These are phyloP conservation scores for Alternaria solani DNA, from an alignment of 2,329 filamentous ascomycete species.

Conservation along the genomic window DNA sequence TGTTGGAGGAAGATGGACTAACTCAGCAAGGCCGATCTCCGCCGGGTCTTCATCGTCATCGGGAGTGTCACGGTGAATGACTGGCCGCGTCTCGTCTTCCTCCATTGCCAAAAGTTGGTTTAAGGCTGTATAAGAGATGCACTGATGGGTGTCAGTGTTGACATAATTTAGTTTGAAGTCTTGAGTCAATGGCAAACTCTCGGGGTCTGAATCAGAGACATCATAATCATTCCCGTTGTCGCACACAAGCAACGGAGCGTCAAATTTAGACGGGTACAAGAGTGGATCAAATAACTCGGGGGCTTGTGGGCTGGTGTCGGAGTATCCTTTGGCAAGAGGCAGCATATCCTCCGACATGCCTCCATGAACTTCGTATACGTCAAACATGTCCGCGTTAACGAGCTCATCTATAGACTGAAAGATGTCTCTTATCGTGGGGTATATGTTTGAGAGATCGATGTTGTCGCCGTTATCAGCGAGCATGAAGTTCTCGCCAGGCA, in stretches of 20 bases:
- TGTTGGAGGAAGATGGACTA: not conserved
- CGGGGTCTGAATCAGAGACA: not conserved
- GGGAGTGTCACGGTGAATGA: not conserved
- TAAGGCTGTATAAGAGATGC: conserved; percentile 10
- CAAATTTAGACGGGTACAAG: not conserved
- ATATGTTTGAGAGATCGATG: not conserved
- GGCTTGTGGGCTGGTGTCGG: not conserved
- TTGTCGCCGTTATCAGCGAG: not conserved
- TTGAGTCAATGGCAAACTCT: not conserved
- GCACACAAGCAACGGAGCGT: not conserved
- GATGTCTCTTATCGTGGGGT: not conserved
- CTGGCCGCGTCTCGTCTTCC: not conserved
- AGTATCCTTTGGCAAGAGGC: not conserved
- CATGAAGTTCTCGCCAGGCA: conserved; percentile 1
- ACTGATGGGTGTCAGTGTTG: conserved; percentile 13
- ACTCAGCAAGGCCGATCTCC: not conserved
- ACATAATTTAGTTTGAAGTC: conserved; percentile 4
- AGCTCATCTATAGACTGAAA: conserved; percentile 1
- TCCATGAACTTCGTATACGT: not conserved
- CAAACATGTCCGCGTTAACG: not conserved
- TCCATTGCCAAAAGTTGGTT: conserved; percentile 7
- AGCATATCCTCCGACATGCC: not conserved
- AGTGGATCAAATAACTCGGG: not conserved
- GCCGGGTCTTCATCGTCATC: not conserved
- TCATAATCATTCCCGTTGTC: conserved; percentile 2